Evolutionary conservation across 257 asterid species (phyloP).

Genomic region (Solanum piurae): DNA sequence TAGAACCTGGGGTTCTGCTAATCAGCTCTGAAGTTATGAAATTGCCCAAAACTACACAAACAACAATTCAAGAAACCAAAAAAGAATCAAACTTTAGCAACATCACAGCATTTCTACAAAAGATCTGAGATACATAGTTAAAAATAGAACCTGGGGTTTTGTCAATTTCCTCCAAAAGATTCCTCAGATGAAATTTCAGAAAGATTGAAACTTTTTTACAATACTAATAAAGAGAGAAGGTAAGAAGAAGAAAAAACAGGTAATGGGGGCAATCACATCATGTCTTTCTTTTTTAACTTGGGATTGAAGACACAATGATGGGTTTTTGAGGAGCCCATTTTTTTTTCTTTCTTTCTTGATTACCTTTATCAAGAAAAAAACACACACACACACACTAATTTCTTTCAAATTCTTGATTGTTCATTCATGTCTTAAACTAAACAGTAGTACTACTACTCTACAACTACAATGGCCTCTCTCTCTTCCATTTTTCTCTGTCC

Average conservation of each 20-base stretch:
- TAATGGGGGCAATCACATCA: constrained; percentile 5
- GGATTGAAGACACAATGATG: constrained; percentile 38
- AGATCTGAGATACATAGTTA: too few relatives aligned
- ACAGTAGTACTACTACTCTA: not conserved
- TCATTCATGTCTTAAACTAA: not conserved
- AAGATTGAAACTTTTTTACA: not conserved
- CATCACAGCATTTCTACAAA: not conserved
- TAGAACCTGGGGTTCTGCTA: constrained; percentile 18
- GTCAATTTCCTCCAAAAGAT: constrained; percentile 7
- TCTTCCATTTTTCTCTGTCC: not conserved
- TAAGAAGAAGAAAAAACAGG: not conserved
- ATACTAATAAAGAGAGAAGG: not conserved
- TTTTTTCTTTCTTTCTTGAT: not conserved
- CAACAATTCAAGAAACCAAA: not conserved
- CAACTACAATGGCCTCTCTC: not conserved
- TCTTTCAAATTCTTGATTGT: constrained; percentile 16
- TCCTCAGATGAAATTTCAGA: not conserved
- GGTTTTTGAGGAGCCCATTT: constrained; percentile 22
- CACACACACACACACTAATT: not conserved
- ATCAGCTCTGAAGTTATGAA: not conserved
- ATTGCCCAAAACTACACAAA: not conserved
- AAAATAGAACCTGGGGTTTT: not conserved
- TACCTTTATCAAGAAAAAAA: constrained; percentile 11
- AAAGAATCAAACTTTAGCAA: constrained; percentile 3
- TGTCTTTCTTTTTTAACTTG: constrained; percentile 10